Evolutionary conservation across 2,329 filamentous ascomycete genomes (phyloP).

Genomic region (Hymenoscyphus infarciens): DNA sequence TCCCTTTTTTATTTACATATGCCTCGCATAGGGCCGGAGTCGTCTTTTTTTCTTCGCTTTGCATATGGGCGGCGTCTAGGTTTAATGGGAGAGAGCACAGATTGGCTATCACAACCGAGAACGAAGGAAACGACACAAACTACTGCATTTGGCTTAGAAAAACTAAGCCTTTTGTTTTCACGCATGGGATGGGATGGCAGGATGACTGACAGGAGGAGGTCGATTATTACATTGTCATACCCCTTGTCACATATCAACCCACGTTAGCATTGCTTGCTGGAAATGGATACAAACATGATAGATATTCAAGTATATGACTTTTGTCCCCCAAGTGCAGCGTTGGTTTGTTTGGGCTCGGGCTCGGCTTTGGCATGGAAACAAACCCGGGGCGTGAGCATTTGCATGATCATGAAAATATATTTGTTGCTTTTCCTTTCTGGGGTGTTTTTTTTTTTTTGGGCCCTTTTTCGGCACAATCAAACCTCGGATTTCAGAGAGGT

Average conservation of each 20-base stretch:
- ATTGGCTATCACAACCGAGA: constrained; percentile 16
- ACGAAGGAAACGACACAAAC: constrained; percentile 5
- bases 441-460: no score
- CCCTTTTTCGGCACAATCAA: no score
- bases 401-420: no score
- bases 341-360: not conserved
- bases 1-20: constrained; percentile 22
- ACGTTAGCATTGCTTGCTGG: no score
- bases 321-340: not conserved
- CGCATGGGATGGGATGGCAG: not conserved
- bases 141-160: not conserved
- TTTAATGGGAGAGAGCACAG: constrained; percentile 10
- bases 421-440: no score
- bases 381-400: no score
- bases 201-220: not conserved
- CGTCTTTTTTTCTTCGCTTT: constrained; percentile 15
- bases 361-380: not conserved
- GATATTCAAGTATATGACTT: not conserved
- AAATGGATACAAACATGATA: no score
- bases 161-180: not conserved
- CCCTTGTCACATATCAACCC: no score
- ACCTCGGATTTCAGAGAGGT: no score
- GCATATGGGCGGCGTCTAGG: constrained; percentile 31
- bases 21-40: constrained; percentile 30
- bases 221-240: no score